Evolutionary conservation across 208 protist genomes (phyloP).

Genomic region (Trypanosoma mega): DNA sequence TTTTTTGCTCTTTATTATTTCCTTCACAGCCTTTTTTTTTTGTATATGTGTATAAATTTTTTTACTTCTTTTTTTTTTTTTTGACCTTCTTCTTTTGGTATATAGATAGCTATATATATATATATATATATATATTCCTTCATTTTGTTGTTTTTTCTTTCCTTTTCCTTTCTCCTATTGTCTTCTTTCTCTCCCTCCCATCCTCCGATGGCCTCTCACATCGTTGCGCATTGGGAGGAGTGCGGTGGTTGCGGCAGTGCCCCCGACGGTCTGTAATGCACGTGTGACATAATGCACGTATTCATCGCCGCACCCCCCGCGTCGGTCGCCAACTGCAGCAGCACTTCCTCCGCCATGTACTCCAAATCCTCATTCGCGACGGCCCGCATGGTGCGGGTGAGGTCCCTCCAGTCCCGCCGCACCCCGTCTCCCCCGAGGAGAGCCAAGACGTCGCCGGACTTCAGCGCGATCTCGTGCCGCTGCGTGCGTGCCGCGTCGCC

Average conservation of each 20-base stretch:
- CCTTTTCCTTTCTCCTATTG: not conserved
- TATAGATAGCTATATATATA: not conserved
- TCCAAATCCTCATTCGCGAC: slow-evolving; percentile 54
- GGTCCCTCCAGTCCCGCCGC: slow-evolving; percentile 29
- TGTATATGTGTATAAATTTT: not conserved
- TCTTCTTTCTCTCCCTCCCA: not conserved
- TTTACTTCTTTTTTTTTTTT: slow-evolving; percentile 4
- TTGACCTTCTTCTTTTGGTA: too few species aligned
- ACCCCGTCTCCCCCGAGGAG: slow-evolving; percentile 45
- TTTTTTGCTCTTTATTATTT: too few species aligned
- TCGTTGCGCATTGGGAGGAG: slow-evolving; percentile 20
- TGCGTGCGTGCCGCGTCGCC: slow-evolving; percentile 43
- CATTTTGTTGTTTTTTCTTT: not conserved
- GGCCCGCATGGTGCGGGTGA: slow-evolving; percentile 20
- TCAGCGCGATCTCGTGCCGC: slow-evolving; percentile 47
- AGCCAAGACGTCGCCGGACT: slow-evolving; percentile 50
- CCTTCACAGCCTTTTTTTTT: not conserved
- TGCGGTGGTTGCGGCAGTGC: slow-evolving; percentile 35
- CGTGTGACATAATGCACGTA: slow-evolving; percentile 13
- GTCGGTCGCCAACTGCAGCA: slow-evolving; percentile 36
- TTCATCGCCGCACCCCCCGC: slow-evolving; percentile 1
- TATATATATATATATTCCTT: not conserved
- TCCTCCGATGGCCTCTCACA: not conserved
- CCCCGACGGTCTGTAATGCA: slow-evolving; percentile 36
- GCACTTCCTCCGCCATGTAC: slow-evolving; percentile 80